Base-by-base conservation (phyloP, 2,329 filamentous ascomycete genomes). In the Sporothrix pseudoabietina region DNA sequence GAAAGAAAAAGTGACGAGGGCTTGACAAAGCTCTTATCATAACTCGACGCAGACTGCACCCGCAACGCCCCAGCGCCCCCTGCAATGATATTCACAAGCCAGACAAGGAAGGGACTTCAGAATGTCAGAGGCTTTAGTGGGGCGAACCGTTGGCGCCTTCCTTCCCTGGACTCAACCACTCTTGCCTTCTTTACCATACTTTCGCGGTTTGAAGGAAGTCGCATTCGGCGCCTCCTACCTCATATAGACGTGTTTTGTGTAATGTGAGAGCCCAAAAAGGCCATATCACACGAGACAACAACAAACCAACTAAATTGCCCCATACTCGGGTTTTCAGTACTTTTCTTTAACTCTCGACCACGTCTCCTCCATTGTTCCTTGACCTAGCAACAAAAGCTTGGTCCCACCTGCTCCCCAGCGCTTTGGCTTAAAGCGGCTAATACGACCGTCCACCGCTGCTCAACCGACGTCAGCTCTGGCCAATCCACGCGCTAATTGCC, bases 381-480 rank as follows among this genome's bases (percentile, higher is more conserved):
- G 66, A 69, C 52, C 66, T 22, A 22, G 19, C 19, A 49, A 32
- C 12, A 30, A 54, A 52, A 22, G 30, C 66, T 22, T 55, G 66
- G 35, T 26, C 47, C 71, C 41, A 41, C 26, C 52, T 26, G 6
- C 47, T 57, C 19, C 30, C 52, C 47, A 66, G 71, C 61, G 54
- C 66, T 52, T 73, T 73, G 69, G 39, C 69, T 71, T 41, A 22
- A 70, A 70, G 66, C 66, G 47, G 66, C 66, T 69, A 69, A 54
- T 70, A 26, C 55, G n/a, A 26, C 44, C 65, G 47, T 41, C 68
- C 68, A 61, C 72, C 68, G 32, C 65, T 63, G 32, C 68, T 49
- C 59, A 57, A 73, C 69, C 72, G 72, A 74, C 72, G 72, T 74
- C 69, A 74, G 72, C 69, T 59, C 69, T 69, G 69, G 61, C 72